Evolutionary conservation across 2,329 filamentous ascomycete genomes (phyloP).

Genomic region (Spiromastix sp.): DNA sequence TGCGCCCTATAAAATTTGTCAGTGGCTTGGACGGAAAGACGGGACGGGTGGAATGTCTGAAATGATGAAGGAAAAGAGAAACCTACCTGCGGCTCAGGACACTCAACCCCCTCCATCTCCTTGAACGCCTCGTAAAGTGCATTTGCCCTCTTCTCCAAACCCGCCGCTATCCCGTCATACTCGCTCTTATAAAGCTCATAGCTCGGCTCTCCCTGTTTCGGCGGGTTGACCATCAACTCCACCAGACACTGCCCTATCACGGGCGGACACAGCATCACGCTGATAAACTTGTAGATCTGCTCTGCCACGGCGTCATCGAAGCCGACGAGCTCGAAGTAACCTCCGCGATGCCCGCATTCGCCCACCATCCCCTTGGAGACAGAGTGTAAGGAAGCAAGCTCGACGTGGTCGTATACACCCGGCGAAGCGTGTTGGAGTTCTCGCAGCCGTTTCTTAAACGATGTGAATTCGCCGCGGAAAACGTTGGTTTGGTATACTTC

Average conservation of each 20-base stretch:
- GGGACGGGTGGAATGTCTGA: neutral
- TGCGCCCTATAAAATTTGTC: slow-evolving; percentile 53
- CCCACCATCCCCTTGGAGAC: slow-evolving; percentile 98
- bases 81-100: slow-evolving; percentile 62
- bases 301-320: slow-evolving; percentile 78
- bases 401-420: slow-evolving; percentile 70
- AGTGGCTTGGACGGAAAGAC: neutral
- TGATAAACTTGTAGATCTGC: slow-evolving; percentile 98
- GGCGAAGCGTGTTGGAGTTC: slow-evolving; percentile 63
- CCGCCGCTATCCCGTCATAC: slow-evolving; percentile 70
- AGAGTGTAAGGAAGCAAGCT: slow-evolving; percentile 86
- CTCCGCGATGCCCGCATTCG: slow-evolving; percentile 94
- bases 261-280: slow-evolving; percentile 90
- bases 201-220: slow-evolving; percentile 69
- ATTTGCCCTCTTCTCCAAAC: slow-evolving; percentile 66
- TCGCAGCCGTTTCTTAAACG: slow-evolving; percentile 84
- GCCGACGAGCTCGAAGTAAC: slow-evolving; percentile 91
- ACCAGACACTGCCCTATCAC: slow-evolving; percentile 94
- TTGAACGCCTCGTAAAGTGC: slow-evolving; percentile 85
- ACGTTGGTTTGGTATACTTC: slow-evolving; percentile 99
- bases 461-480: slow-evolving; percentile 90
- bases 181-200: slow-evolving; percentile 76
- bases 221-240: slow-evolving; percentile 96
- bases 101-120: slow-evolving; percentile 92
- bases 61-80: neutral